phyloP scores from a whole-genome alignment of 768 basidiomycete genomes.

The Cyclocybe aegerita region DNA sequence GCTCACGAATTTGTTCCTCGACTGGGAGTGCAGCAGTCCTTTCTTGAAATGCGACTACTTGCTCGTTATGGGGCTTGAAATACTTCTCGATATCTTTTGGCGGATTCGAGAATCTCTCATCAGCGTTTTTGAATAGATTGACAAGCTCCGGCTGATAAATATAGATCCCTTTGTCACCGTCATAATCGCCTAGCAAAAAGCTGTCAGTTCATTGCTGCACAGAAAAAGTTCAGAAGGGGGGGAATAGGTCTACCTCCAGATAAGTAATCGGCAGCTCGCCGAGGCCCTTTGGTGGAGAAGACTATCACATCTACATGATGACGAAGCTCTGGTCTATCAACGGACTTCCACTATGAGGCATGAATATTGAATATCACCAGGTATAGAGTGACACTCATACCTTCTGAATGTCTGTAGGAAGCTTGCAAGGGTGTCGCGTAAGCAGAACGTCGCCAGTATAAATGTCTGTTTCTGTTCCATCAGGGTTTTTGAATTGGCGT shows the following conservation, averaged over 20 bases:
- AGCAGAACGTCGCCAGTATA: slow-evolving; percentile 59
- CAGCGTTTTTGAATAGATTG: slow-evolving; percentile 50
- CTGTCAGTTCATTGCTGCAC: not conserved
- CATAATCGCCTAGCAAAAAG: slow-evolving; percentile 56
- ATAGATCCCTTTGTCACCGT: slow-evolving; percentile 60
- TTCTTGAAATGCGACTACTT: slow-evolving; percentile 41
- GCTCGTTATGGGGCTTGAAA: slow-evolving; percentile 44
- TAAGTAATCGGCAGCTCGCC: slow-evolving; percentile 61
- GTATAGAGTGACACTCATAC: slow-evolving; percentile 24
- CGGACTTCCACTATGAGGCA: slow-evolving; percentile 49
- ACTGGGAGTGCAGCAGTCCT: slow-evolving; percentile 18
- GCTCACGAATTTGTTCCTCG: slow-evolving; percentile 27
- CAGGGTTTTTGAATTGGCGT: slow-evolving; percentile 35
- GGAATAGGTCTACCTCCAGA: slow-evolving; percentile 49
- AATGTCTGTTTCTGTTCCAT: slow-evolving; percentile 48
- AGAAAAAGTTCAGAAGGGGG: not conserved
- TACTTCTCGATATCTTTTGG: slow-evolving; percentile 39
- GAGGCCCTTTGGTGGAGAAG: slow-evolving; percentile 48
- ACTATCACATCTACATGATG: slow-evolving; percentile 59
- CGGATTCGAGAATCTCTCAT: slow-evolving; percentile 45
- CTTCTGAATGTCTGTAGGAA: slow-evolving; percentile 68
- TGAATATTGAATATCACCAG: not conserved
- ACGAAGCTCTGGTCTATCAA: slow-evolving; percentile 47
- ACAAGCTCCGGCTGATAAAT: slow-evolving; percentile 64
- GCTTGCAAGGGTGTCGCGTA: slow-evolving; percentile 67